Percentiles rank a stretch among this genome's conserved stretches.
These are phyloP conservation scores for Podila clonocystis DNA, from an alignment of 192 early-diverging fungal genomes.

Conservation along the genomic window DNA sequence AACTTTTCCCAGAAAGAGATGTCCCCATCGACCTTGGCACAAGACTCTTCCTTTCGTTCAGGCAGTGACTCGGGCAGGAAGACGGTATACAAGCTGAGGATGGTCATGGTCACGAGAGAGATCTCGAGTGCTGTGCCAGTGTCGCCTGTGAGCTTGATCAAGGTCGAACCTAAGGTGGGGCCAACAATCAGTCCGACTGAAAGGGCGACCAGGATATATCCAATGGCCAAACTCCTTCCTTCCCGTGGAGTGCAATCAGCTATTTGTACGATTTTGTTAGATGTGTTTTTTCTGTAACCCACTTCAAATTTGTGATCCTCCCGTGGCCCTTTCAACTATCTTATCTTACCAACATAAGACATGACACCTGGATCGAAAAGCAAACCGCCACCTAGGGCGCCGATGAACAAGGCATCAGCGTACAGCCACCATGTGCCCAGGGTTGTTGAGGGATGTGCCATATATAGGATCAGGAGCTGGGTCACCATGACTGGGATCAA, in stretches of 20 bases:
- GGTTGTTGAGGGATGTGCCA: slow-evolving; percentile 23
- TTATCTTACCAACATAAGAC: slow-evolving; percentile 45
- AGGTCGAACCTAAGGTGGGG: slow-evolving; percentile 1
- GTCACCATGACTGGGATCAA: slow-evolving; percentile 18
- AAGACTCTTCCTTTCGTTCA: neutral
- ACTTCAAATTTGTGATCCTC: no score
- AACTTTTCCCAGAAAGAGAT: slow-evolving; percentile 1
- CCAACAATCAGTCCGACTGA: slow-evolving; percentile 24
- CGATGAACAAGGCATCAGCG: slow-evolving; percentile 23
- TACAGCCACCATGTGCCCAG: slow-evolving; percentile 22
- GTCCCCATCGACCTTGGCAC: neutral
- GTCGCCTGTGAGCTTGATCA: slow-evolving; percentile 16
- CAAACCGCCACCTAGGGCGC: slow-evolving; percentile 17
- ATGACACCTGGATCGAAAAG: slow-evolving; percentile 24
- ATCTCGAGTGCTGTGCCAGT: neutral
- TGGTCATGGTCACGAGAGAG: neutral
- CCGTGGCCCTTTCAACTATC: no score
- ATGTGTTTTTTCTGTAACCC: neutral
- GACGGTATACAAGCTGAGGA: slow-evolving; percentile 14
- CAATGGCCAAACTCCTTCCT: slow-evolving; percentile 33
- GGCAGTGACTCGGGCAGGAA: slow-evolving; percentile 38
- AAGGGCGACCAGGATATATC: slow-evolving; percentile 25
- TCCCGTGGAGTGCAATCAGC: slow-evolving; percentile 31
- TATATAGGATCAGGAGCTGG: slow-evolving; percentile 23
- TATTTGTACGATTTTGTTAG: neutral